phyloP scores from a whole-genome alignment of 1,284 basidiomycete species.

The Termitomyces sp. region DNA sequence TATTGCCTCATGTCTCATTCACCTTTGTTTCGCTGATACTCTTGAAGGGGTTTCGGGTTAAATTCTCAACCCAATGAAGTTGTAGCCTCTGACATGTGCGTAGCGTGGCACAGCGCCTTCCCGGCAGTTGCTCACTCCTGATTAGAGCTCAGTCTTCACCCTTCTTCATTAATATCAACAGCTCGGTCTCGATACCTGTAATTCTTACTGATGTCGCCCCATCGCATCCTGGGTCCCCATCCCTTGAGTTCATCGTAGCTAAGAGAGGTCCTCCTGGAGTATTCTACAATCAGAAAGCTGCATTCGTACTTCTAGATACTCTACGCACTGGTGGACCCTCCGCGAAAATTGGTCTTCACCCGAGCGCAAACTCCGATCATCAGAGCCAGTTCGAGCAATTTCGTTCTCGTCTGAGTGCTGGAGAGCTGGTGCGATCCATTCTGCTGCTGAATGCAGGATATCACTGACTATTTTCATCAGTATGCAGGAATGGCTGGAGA shows the following conservation, averaged over 20 bases:
- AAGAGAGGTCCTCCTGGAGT: slow-evolving; percentile 47
- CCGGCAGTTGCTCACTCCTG: background rate
- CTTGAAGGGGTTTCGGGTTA: slow-evolving; percentile 30
- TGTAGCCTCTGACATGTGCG: slow-evolving; percentile 22
- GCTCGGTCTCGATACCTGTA: slow-evolving; percentile 38
- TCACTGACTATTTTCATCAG: slow-evolving; percentile 27
- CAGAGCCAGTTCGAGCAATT: slow-evolving; percentile 42
- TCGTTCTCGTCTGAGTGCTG: slow-evolving; percentile 38
- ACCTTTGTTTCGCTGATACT: slow-evolving; percentile 6
- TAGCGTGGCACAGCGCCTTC: background rate
- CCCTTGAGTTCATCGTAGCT: slow-evolving; percentile 32
- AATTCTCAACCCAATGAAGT: slow-evolving; percentile 13
- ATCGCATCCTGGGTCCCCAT: slow-evolving; percentile 23
- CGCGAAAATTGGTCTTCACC: slow-evolving; percentile 37
- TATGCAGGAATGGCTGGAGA: slow-evolving; percentile 47
- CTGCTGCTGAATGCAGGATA: background rate
- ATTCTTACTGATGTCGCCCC: slow-evolving; percentile 35
- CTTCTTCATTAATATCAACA: slow-evolving; percentile 40
- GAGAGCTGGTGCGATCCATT: slow-evolving; percentile 42
- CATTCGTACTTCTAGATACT: slow-evolving; percentile 42
- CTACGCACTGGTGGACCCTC: slow-evolving; percentile 48
- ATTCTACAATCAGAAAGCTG: slow-evolving; percentile 44
- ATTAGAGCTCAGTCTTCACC: slow-evolving; percentile 16
- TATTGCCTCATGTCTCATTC: slow-evolving; percentile 11
- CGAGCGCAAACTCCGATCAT: slow-evolving; percentile 35